Evolutionary conservation across 139 green algal species (phyloP), one percentile per base, ranked within the genome.

Genomic region (Pleodorina starrii): DNA sequence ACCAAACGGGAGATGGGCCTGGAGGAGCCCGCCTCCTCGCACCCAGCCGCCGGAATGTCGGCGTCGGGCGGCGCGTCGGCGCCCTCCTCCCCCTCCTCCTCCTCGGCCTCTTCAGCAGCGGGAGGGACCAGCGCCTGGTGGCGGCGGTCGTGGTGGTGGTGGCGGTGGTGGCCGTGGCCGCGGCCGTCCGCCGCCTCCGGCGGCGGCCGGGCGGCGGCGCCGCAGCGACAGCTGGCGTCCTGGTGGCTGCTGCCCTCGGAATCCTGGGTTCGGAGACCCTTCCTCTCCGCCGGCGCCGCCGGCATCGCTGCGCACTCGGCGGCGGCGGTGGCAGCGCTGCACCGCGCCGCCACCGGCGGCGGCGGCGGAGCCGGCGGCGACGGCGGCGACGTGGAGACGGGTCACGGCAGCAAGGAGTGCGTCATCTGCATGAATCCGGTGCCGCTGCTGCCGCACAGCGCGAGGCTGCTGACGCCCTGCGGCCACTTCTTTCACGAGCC

Each of bases 401-500:
- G 93, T 0, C 76, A 90, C 14, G 90, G 86, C 27, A 25, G 71
- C 35, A 87, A 93, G 63, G 97, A 99, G 80, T 99, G 97, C 87
- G 97, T 98, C 35, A 99, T 99, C 74, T 99, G 97, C 93, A 99
- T 99, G 97, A 92, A 88, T 36, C 79, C 87, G 2, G 93, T 98
- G 48, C 92, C 96, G 35, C 82, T 95, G 19, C 19, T 82, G n/a
- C 44, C 69, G 14, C 79, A 81, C 9, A 76, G 17, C 0, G 63
- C 88, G 1, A 89, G 94, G 32, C 96, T 97, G 92, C 84, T 99
- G 36, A 98, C 97, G 57, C 57, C 74, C 12, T 82, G 74, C 27
- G 87, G 95, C 69, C 97, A 99, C 90, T 94, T 98, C 80, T 99
- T 98, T 89, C 97, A 99, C 86, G 59, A 83, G 2, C 59, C 92